Base-by-base conservation (phyloP, 495 filamentous ascomycete genomes). In the Aspergillus asperescens region DNA sequence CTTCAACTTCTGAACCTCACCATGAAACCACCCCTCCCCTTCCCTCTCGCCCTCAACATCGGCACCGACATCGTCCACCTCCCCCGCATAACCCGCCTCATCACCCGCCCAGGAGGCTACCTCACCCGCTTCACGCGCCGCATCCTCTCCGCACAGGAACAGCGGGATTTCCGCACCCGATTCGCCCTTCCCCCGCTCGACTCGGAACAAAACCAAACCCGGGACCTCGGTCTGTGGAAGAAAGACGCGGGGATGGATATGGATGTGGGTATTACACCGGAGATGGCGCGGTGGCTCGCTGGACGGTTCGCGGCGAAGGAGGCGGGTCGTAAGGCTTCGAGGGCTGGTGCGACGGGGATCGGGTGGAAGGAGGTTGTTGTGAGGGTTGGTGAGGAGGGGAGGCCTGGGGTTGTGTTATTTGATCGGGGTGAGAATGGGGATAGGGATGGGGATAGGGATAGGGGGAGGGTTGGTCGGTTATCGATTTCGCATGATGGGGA, bases 401-500 rank as follows among this genome's bases (percentile, higher is more conserved):
- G 62, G 55, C 77, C 68, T 42, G 69, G 72, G 58, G 59, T 75
- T 46, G 65, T 76, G 4, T 74, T 67, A 60, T 52, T 70, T 56
- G 64, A 60, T 32, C 39, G 13, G n/a, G 54, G 25, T n/a, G 41
- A 22, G 41, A 29, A 34, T 10, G 50, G 54, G 39, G 20, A 25
- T 28, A 28, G 10, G 29, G 29, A 13, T 7, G 29, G n/a, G 29
- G 29, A 10, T 3, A 61, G 52, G 20, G 46, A 44, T 16, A 62
- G 55, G 5, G 68, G 64, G 27, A 59, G 63, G 35, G 32, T 71
- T 20, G 74, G 66, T 15, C 64, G 52, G 56, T 53, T 79, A 52
- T 77, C 77, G 24, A 80, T 83, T 54, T 79, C 78, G 38, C 79
- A 83, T 69, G 80, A 82, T 69, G 77, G 78, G 37, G 78, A 78